Base-by-base conservation (phyloP, 768 basidiomycete species). In the Piloderma croceum region DNA sequence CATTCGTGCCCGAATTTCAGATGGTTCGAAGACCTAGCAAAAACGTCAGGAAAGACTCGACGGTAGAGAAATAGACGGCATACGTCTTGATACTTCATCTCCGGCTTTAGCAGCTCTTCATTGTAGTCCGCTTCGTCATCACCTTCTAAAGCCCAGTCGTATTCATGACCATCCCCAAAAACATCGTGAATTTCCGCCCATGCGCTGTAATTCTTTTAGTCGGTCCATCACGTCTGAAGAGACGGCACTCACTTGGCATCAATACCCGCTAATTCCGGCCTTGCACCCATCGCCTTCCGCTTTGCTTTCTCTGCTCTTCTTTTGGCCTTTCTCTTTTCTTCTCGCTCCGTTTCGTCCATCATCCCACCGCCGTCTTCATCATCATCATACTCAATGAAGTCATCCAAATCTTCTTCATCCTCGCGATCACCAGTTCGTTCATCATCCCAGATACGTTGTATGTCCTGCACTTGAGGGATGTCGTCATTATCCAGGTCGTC, bases 171-270 rank as follows among this genome's bases (percentile, higher is more conserved):
- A 48, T 93, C 88, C 24, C 96, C 96, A 49, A 99, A 99, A 2
- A 98, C 90, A 43, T 90, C 93, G 46, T 87, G 83, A 20, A 98
- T 86, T 63, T 97, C 96, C 34, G 88, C 84, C 90, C 91, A 96
- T 20, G 90, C 84, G 53, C 90, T 94, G 49, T 3, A 46, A 46
- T 42, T 5, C 32, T n/a, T 24, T 49, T 42, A 49, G 54, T 44
- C 41, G 44, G 9, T 13, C 11, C 39, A 27, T 31, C 12, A 25
- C 22, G 15, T 19, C 19, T n/a, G 24, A 31, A 29, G 29, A 18
- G 37, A 36, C 27, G 31, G 42, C 13, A 73, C 87, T 64, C 58
- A 89, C 90, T 73, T 82, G 31, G 84, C 83, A 53, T 89, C 89
- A 49, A 89, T 90, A 41, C 81, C 92, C 45, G 76, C 77, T 49